Evolutionary conservation across 805 yeast species (phyloP).

Genomic region (Saccharomycopsis schoenii): DNA sequence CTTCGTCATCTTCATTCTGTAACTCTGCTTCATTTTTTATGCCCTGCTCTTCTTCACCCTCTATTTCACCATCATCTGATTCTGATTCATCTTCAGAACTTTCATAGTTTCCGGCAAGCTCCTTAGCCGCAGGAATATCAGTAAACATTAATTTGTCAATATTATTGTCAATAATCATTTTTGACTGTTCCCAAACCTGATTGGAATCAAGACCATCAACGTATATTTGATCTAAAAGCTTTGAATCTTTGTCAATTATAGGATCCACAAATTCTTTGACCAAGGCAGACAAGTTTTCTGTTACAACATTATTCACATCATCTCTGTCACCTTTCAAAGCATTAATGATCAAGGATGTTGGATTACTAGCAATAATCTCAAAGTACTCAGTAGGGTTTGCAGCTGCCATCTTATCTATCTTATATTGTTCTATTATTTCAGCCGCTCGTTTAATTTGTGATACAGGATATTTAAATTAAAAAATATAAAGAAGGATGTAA

Average conservation of each 20-base stretch:
- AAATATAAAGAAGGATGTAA: no score
- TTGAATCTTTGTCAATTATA: conserved; percentile 20
- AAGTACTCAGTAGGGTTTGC: neutral
- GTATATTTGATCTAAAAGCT: conserved; percentile 67
- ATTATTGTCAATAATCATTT: conserved; percentile 71
- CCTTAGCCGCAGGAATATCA: conserved; percentile 43
- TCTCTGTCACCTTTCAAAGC: neutral
- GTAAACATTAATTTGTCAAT: conserved; percentile 52
- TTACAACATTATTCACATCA: neutral
- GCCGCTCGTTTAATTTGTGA: no score
- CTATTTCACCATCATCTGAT: conserved; percentile 16
- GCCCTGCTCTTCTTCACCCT: conserved; percentile 16
- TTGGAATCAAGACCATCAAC: conserved; percentile 81
- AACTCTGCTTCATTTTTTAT: conserved; percentile 18
- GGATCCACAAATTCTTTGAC: conserved; percentile 12
- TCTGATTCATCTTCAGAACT: conserved; percentile 18
- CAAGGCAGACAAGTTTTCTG: conserved; percentile 2
- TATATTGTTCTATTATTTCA: neutral
- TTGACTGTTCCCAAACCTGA: conserved; percentile 91
- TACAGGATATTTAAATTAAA: no score
- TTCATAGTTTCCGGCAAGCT: conserved; percentile 22
- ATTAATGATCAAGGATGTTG: conserved; percentile 2
- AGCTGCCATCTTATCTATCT: neutral
- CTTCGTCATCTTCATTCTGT: conserved; percentile 27
- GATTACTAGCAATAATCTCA: conserved; percentile 3